phyloP scores from a whole-genome alignment of 2,329 filamentous ascomycete species.

The Coniochaeta ligniaria region DNA sequence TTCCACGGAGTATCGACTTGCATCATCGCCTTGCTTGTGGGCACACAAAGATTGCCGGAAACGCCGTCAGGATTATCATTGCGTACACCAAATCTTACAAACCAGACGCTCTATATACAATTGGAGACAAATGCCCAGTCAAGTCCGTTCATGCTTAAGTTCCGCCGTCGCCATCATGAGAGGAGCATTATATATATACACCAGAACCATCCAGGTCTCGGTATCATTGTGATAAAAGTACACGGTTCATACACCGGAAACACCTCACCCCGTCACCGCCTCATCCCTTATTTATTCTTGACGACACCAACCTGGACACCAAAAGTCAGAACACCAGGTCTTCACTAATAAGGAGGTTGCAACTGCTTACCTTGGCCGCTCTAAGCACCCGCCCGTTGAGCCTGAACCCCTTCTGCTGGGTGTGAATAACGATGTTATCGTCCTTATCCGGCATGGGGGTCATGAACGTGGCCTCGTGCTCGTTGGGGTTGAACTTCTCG shows the following conservation, averaged over 20 bases:
- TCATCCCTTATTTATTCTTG: slow-evolving; percentile 16
- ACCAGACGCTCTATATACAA: slow-evolving; percentile 1
- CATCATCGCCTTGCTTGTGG: not conserved
- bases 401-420: slow-evolving; percentile 92
- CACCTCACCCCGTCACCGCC: not conserved
- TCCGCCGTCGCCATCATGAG: slow-evolving; percentile 26
- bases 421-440: slow-evolving; percentile 82
- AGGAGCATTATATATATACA: slow-evolving; percentile 38
- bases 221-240: slow-evolving; percentile 18
- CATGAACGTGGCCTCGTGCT: slow-evolving; percentile 96
- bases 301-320: slow-evolving; percentile 5
- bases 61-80: not conserved
- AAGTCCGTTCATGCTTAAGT: not conserved
- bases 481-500: slow-evolving; percentile 92
- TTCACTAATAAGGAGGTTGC: slow-evolving; percentile 59
- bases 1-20: not conserved
- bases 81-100: not conserved
- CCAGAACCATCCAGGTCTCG: slow-evolving; percentile 23
- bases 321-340: slow-evolving; percentile 44
- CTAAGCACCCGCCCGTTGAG: slow-evolving; percentile 85
- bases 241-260: slow-evolving; percentile 13
- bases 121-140: not conserved
- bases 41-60: not conserved
- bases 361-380: slow-evolving; percentile 78
- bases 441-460: slow-evolving; percentile 81